phyloP scores from a whole-genome alignment of 2,329 filamentous ascomycete genomes.

The Neofusicoccum cordaticola region DNA sequence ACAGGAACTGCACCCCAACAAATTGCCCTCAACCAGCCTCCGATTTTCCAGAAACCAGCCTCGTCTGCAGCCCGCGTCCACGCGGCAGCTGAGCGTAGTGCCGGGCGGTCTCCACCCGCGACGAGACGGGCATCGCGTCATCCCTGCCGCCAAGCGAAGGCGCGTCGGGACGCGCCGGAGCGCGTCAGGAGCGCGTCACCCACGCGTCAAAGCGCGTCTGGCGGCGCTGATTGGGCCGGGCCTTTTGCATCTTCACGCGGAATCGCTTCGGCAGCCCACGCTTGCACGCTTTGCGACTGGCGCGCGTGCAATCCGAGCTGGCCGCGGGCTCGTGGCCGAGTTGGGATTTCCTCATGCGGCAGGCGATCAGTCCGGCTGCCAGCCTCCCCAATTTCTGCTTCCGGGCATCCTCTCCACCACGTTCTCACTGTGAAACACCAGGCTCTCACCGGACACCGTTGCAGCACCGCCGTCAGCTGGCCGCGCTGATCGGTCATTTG shows the following conservation, averaged over 20 bases:
- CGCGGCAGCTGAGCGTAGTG: neutral
- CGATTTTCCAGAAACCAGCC: slow-evolving; percentile 2
- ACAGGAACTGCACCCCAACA: slow-evolving; percentile 3
- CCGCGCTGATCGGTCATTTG: too few species aligned
- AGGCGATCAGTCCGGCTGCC: neutral
- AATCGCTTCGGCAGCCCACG: neutral
- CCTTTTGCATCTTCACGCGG: neutral
- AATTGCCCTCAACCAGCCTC: slow-evolving; percentile 5
- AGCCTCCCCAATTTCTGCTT: neutral
- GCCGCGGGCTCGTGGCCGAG: neutral
- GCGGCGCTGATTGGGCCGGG: neutral
- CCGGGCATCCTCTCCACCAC: neutral
- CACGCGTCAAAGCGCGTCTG: neutral
- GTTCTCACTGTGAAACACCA: neutral
- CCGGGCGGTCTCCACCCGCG: neutral
- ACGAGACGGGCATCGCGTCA: neutral
- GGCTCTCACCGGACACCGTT: neutral
- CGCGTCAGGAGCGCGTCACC: neutral
- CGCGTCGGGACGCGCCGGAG: neutral
- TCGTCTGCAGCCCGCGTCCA: neutral
- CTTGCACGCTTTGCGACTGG: neutral
- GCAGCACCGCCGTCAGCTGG: neutral
- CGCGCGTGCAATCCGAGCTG: too few species aligned
- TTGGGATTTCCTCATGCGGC: neutral
- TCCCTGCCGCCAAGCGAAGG: neutral